Conservation (phyloP, 805 yeast species). For the Lipomyces yamanashiensis region DNA sequence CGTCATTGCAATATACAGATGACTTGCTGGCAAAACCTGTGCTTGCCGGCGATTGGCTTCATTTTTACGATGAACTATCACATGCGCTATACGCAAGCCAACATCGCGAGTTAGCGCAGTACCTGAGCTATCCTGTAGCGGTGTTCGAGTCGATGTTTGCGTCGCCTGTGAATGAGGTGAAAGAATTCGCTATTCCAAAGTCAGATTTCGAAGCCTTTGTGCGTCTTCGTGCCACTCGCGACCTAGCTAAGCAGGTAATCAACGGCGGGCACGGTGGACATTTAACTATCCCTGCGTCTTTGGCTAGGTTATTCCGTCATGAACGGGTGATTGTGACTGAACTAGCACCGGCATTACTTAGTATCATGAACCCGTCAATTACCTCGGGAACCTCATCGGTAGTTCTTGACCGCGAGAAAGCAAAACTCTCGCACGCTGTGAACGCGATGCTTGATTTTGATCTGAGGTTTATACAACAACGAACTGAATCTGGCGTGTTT, state of each 20-base stretch:
- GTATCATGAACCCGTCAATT: constrained; percentile 40
- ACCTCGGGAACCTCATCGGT: constrained; percentile 35
- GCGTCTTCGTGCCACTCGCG: constrained; percentile 40
- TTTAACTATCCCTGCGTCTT: constrained; percentile 10
- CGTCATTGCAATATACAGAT: constrained; percentile 66
- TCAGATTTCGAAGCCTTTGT: constrained; percentile 41
- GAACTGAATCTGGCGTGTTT: constrained; percentile 42
- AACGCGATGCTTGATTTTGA: constrained; percentile 39
- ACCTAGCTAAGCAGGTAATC: constrained; percentile 42
- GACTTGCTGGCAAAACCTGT: constrained; percentile 63
- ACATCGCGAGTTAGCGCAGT: constrained; percentile 56
- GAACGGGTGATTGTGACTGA: constrained; percentile 38
- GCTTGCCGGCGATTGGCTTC: constrained; percentile 73
- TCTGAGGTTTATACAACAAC: constrained; percentile 38
- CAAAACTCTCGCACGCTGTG: constrained; percentile 31
- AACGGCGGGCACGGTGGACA: constrained; percentile 18
- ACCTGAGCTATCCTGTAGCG: constrained; percentile 60
- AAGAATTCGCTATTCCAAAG: constrained; percentile 33
- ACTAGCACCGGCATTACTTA: constrained; percentile 43
- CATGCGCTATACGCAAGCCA: constrained; percentile 49
- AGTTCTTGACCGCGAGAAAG: constrained; percentile 11
- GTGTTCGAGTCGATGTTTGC: constrained; percentile 66
- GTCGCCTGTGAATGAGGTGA: constrained; percentile 30
- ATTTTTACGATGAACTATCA: constrained; percentile 65
- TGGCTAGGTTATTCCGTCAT: constrained; percentile 29